Base-by-base conservation (phyloP, 106 monocot species). In the Xerophyta viscosa region DNA sequence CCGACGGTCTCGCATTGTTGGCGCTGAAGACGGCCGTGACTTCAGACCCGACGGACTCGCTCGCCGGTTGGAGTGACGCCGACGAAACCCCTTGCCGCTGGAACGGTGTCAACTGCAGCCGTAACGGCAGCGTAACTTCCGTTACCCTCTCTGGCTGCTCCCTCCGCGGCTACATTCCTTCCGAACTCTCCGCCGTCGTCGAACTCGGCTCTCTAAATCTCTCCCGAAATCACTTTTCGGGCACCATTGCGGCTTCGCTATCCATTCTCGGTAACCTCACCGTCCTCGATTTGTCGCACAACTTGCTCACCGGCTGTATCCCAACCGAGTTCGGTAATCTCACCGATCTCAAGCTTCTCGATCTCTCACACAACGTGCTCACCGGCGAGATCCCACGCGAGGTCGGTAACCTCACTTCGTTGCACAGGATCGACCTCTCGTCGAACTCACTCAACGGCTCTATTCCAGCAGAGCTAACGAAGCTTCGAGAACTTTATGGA, bases 1-100 rank as follows among this genome's bases (percentile, higher is more conserved):
- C 79, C 20, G 85, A 98, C 58, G 81, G 81, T 0, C 77, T 89
- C 21, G 64, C 89, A 11, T 73, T 98, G 17, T 79, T 98, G 8
- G 76, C 92, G 19, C 68, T 86, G 22, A 79, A 82, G 58, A 79
- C 81, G 36, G 92, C 92, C 52, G 54, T 98, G 62, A 68, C 82
- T 9, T 15, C 33, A 25, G 96, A 96, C 63, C 88, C 96, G 0
- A 50, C 30, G 52, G 45, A 52, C 57, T 62, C 69, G 20, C 70
- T 94, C 25, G 27, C 71, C 33, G 13, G 64, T 25, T 88, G 88
- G 88, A 12, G 41, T 18, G 70, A 69, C 66, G 24, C 81, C 17
- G 84, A 81, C 64, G 46, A 29, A 9, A 54, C 55, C 43, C 82
- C 86, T 8, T 86, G 82, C 76, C 30, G 14, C 10, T 87, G 82